Evolutionary conservation across 257 asterid genomes (phyloP), one percentile per base, ranked within the genome.

Genomic region (Ballota nigra): DNA sequence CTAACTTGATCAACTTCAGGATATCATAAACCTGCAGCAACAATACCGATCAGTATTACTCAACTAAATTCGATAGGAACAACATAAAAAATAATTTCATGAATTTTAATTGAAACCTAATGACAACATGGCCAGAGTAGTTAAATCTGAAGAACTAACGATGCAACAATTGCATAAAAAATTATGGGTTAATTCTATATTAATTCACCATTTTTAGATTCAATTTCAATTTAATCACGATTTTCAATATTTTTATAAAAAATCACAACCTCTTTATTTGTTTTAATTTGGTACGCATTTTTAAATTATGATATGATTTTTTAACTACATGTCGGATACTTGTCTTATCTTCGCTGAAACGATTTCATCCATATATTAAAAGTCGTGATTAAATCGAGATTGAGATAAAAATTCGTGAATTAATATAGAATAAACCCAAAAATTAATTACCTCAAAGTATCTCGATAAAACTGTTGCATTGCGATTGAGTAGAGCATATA

Each of bases 21-120:
- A 85, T 69, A 33, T 84, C 87, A 57, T 76, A 74, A 70, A 86
- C 93, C 96, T 88, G 89, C 85, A 75, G 40, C 18, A 11, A 18
- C 1, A n/a, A 33, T 15, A 31, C 43, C 11, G 0, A 62, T 57
- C 16, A 55, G 3, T 33, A 33, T 34, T 6, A 57, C 74, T 41
- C 22, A 52, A 12, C 58, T 23, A 18, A 2, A 60, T 22, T 8
- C 28, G 4, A 56, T 1, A 19, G 52, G 52, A 45, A 7, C 20
- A 4, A 16, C 26, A 43, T 4, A 18, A 18, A 23, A 23, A 29
- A 12, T 45, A 45, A 45, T 45, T 45, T 45, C 53, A 15, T 45
- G 20, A 45, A 13, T 2, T 11, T 2, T 41, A 41, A 10, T 41
- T 16, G 47, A 10, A 40, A 15, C n/a, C n/a, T 10, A 40, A 4